phyloP scores from a whole-genome alignment of 805 yeast species.

The Suhomyces sp. region DNA sequence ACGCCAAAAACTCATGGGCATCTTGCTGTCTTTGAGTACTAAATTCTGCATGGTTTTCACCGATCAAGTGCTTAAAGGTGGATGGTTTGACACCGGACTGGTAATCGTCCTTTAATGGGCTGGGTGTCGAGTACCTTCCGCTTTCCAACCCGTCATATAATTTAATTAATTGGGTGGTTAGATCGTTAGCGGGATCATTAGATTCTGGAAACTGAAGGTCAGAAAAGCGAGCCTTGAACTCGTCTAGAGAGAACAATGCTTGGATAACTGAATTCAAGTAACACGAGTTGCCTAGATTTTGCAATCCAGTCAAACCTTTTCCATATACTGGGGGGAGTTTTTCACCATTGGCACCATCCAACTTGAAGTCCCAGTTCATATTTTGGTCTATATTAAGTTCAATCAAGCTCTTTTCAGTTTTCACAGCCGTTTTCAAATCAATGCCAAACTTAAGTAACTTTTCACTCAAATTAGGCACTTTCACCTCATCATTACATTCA shows the following conservation, averaged over 20 bases:
- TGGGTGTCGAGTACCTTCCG: conserved; percentile 69
- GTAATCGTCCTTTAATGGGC: conserved; percentile 43
- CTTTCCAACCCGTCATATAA: conserved; percentile 74
- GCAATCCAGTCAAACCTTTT: conserved; percentile 73
- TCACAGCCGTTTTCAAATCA: conserved; percentile 49
- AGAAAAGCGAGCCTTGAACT: conserved; percentile 40
- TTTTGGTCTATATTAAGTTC: conserved; percentile 94
- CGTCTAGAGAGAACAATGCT: conserved; percentile 50
- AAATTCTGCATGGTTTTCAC: conserved; percentile 78
- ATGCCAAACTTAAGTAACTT: conserved; percentile 63
- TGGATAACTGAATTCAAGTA: conserved; percentile 83
- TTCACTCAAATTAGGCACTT: conserved; percentile 55
- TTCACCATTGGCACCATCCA: conserved; percentile 70
- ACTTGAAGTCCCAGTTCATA: conserved; percentile 85
- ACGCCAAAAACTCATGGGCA: conserved; percentile 83
- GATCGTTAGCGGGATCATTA: conserved; percentile 57
- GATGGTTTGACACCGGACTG: conserved; percentile 78
- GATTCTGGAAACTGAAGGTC: conserved; percentile 26
- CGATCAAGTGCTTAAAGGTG: conserved; percentile 72
- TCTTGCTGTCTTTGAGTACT: conserved; percentile 90
- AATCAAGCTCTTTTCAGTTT: conserved; percentile 83
- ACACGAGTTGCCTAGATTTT: conserved; percentile 91
- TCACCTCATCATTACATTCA: conserved; percentile 82
- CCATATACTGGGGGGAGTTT: conserved; percentile 68
- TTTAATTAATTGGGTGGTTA: conserved; percentile 75